These are phyloP conservation scores for Fomitiporia mediterranea DNA, from an alignment of 1,284 basidiomycete genomes.

Conservation along the genomic window DNA sequence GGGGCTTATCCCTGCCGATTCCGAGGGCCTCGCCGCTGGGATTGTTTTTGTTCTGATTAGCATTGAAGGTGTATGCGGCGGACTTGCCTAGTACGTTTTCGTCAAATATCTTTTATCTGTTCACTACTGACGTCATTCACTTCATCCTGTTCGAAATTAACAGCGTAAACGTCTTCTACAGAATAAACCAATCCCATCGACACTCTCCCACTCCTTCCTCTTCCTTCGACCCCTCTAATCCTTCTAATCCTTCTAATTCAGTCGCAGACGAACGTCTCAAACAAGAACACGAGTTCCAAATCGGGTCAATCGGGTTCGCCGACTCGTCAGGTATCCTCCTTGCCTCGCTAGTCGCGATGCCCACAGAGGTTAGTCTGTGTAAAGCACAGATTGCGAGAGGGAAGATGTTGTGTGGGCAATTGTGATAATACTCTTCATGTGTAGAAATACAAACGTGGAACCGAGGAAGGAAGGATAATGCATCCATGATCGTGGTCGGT, in stretches of 20 bases:
- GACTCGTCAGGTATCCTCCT: slow-evolving; percentile 75
- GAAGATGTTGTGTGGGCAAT: slow-evolving; percentile 64
- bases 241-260: slow-evolving; percentile 30
- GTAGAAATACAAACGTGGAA: too few species aligned
- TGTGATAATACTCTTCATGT: slow-evolving; percentile 51
- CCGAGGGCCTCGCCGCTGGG: slow-evolving; percentile 52
- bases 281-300: slow-evolving; percentile 84
- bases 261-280: slow-evolving; percentile 44
- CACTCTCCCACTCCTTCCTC: slow-evolving; percentile 33
- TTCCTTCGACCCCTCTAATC: neutral
- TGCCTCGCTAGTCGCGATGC: slow-evolving; percentile 77
- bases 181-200: slow-evolving; percentile 67
- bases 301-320: slow-evolving; percentile 80
- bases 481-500: too few species aligned
- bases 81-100: slow-evolving; percentile 77
- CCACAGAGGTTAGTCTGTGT: slow-evolving; percentile 80
- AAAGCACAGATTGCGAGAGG: slow-evolving; percentile 68
- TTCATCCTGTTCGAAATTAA: neutral
- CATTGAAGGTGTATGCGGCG: slow-evolving; percentile 85
- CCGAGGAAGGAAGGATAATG: too few species aligned
- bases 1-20: slow-evolving; percentile 53
- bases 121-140: slow-evolving; percentile 5
- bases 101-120: neutral
- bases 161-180: slow-evolving; percentile 86
- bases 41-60: slow-evolving; percentile 76